Evolutionary conservation across 805 yeast genomes (phyloP), one percentile per base, ranked within the genome.

Genomic region (Sungouiella blattae): DNA sequence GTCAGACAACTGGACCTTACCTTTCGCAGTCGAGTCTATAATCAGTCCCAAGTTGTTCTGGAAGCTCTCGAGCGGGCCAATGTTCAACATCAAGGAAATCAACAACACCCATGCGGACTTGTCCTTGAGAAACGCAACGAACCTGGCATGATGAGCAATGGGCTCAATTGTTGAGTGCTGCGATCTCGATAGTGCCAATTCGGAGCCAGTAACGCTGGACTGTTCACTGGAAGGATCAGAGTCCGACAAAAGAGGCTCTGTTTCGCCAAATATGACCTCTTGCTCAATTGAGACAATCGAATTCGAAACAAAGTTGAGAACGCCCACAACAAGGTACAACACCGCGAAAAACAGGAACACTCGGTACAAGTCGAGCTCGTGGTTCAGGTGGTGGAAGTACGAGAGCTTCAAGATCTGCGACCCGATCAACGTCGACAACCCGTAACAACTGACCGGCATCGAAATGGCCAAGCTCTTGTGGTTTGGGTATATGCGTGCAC

Each of bases 31-130:
- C 24, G 74, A 58, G 26, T 62, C 58, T n/a, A 82, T 62, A 9
- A 89, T 64, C 6, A 88, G 80, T 1, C 91, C 93, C 71, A 89
- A 72, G 53, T 88, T 86, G 36, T 87, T 84, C 43, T 86, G 77
- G 57, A 77, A 87, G 70, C 87, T 78, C 50, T 89, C 98, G 37
- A 86, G 64, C 0, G 96, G 91, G 0, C 98, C 98, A 18, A 86
- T 60, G 22, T 80, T 71, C 30, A 87, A 59, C 18, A 88, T 66
- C 35, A 88, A 69, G 8, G 87, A 73, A 3, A 72, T 40, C 17
- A 84, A 66, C n/a, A 87, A 59, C 2, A 82, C 40, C 68, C 86
- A 80, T 30, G 87, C 75, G 1, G 82, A 69, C 15, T 67, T 67
- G 47, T 83, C 87, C 20, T 58, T 57, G 30, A 81, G 54, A 44